Evolutionary conservation across 139 green algal species (phyloP).

Genomic region (Picochlorum sp.): DNA sequence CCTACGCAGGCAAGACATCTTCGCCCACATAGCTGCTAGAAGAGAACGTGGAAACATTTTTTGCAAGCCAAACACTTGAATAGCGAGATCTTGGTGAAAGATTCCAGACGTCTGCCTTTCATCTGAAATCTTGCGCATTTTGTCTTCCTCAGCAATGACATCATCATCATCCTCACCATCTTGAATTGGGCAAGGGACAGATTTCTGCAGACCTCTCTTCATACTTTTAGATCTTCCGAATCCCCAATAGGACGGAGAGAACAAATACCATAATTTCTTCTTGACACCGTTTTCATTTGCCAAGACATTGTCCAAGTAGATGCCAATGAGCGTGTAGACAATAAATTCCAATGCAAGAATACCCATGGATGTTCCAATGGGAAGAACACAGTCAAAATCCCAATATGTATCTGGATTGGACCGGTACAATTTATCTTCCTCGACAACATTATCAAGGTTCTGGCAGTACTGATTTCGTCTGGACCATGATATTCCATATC

Average conservation of each 20-base stretch:
- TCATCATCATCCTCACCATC: conserved; percentile 39
- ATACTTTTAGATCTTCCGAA: neutral
- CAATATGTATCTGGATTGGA: conserved; percentile 32
- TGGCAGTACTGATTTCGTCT: conserved; percentile 33
- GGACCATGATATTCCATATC: conserved; percentile 35
- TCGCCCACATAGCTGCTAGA: neutral
- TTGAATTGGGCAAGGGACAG: conserved; percentile 5
- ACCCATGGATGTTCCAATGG: conserved; percentile 35
- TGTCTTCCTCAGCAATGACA: conserved; percentile 54
- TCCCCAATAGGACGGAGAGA: conserved; percentile 58
- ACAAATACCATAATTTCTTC: conserved; percentile 45
- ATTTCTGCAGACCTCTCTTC: neutral
- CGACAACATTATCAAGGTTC: conserved; percentile 17
- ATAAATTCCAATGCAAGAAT: conserved; percentile 36
- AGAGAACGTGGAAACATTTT: conserved; percentile 33
- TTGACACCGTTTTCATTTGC: conserved; percentile 61
- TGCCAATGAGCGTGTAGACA: conserved; percentile 57
- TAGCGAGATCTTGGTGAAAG: neutral
- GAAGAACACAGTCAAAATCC: conserved; percentile 60
- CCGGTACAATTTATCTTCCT: conserved; percentile 6
- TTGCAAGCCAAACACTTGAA: conserved; percentile 78
- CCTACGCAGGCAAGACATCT: neutral
- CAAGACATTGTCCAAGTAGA: conserved; percentile 90
- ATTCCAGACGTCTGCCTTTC: neutral
- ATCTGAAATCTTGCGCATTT: conserved; percentile 26